Base-by-base conservation (phyloP, 768 basidiomycete genomes). In the Leccinum obscurum region DNA sequence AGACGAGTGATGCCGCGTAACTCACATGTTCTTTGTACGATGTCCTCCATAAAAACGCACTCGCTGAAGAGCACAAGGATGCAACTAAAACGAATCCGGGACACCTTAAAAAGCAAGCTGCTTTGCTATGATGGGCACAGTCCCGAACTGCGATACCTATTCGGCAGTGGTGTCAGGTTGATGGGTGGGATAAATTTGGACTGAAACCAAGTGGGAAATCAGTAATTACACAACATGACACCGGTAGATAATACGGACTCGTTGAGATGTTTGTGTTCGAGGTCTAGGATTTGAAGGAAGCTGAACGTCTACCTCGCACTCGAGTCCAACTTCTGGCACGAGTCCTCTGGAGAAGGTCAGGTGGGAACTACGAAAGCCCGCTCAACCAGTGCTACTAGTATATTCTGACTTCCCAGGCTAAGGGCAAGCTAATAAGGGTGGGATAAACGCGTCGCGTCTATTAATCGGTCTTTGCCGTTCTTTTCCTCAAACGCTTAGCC, bases 1-100 rank as follows among this genome's bases (percentile, higher is more conserved):
- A 14, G 22, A 34, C 24, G 13, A 17, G 22, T 6, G 10, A 30
- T 5, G 8, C 0, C n/a, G 39, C n/a, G 17, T 2, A 26, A 62
- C 69, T 57, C 28, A 70, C 69, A 17, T 28, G 60, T 55, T 46
- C 3, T 10, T 55, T 64, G 30, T 17, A 58, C 39, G 20, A 39
- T 17, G 15, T 30, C 49, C 20, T 52, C 62, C 70, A 70, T 70
- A 6, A n/a, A 24, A 20, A 28, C 1, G 11, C 6, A 11, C 22
- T 48, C 26, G 15, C 14, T 20, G 3, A 57, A 6, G 22, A 44
- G n/a, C 7, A 54, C 30, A 26, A 30, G 28, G 11, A 50, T 32
- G 54, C 56, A 49, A 52, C 14, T 20, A 22, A 22, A 2, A 39
- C 14, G 24, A 26, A 32, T 52, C 30, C 6, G 14, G 15, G n/a